Percentiles rank a stretch among this genome's conserved stretches.
Evolutionary conservation across 2,329 filamentous ascomycete species (phyloP).

Genomic region (Clonostachys rosea): DNA sequence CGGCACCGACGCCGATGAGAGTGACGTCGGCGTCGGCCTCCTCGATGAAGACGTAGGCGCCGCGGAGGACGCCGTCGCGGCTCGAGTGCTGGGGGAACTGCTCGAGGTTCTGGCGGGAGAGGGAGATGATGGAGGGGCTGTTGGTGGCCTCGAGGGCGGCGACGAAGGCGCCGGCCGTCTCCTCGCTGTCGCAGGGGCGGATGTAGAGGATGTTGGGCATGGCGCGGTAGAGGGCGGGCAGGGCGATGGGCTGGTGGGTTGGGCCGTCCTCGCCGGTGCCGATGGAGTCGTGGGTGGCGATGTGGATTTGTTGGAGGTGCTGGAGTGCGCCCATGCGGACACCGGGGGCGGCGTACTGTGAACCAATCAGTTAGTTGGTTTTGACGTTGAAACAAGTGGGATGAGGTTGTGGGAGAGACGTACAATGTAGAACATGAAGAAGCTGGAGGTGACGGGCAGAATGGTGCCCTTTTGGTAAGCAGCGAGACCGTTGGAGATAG

Average conservation of each 20-base stretch:
- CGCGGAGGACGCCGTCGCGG: constrained; percentile 33
- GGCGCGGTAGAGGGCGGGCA: constrained; percentile 51
- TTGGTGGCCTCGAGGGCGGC: constrained; percentile 34
- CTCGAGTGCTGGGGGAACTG: constrained; percentile 29
- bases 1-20: constrained; percentile 30
- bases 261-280: constrained; percentile 57
- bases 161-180: constrained; percentile 49
- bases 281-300: constrained; percentile 58
- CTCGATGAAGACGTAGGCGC: constrained; percentile 41
- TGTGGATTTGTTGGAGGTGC: constrained; percentile 49
- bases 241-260: constrained; percentile 57
- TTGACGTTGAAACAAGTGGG: background rate
- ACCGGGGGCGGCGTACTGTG: constrained; percentile 46
- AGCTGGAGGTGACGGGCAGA: constrained; percentile 51
- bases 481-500: constrained; percentile 53
- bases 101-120: constrained; percentile 35
- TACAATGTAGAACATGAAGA: constrained; percentile 57
- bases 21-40: constrained; percentile 36
- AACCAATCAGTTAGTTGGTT: background rate
- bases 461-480: constrained; percentile 51
- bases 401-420: background rate
- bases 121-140: constrained; percentile 41
- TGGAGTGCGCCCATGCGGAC: constrained; percentile 57
- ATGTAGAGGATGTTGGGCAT: constrained; percentile 61
- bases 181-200: constrained; percentile 53